Evolutionary conservation across 2,329 filamentous ascomycete species (phyloP).

Genomic region (Aspergillus ruber): DNA sequence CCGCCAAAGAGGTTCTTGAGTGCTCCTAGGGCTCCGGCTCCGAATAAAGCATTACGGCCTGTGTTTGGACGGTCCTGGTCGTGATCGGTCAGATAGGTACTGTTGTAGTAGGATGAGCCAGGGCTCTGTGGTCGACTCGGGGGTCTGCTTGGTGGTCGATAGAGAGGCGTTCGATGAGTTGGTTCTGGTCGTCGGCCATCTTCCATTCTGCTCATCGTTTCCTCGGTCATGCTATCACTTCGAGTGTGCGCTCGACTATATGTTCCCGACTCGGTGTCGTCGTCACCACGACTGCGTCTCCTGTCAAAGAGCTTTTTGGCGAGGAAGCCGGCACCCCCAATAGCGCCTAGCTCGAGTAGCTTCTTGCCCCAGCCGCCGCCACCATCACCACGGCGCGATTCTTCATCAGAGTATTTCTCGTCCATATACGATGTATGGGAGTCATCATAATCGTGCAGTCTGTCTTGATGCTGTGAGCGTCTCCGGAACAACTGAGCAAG

Average conservation of each 20-base stretch:
- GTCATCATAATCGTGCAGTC: slow-evolving; percentile 36
- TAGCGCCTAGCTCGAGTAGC: slow-evolving; percentile 55
- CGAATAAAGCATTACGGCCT: slow-evolving; percentile 56
- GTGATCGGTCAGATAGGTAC: slow-evolving; percentile 36
- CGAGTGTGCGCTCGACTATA: slow-evolving; percentile 48
- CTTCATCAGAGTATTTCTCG: slow-evolving; percentile 59
- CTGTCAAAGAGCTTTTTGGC: slow-evolving; percentile 54
- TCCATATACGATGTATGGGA: slow-evolving; percentile 55
- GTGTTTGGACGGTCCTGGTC: slow-evolving; percentile 43
- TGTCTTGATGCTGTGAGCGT: slow-evolving; percentile 38
- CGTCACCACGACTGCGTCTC: slow-evolving; percentile 49
- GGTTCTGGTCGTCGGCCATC: slow-evolving; percentile 49
- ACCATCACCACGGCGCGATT: slow-evolving; percentile 46
- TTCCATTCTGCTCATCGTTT: slow-evolving; percentile 41
- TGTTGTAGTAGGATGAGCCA: slow-evolving; percentile 33
- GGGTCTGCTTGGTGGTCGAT: slow-evolving; percentile 28
- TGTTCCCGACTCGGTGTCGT: slow-evolving; percentile 46
- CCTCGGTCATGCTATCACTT: slow-evolving; percentile 37
- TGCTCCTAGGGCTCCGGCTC: slow-evolving; percentile 60
- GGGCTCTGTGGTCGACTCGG: slow-evolving; percentile 29
- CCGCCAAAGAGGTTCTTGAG: slow-evolving; percentile 55
- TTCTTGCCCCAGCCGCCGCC: slow-evolving; percentile 58
- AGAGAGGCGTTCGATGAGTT: slow-evolving; percentile 23
- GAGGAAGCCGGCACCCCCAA: slow-evolving; percentile 57
- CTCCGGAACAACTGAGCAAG: slow-evolving; percentile 46